Evolutionary conservation across 305 asterid genomes (phyloP).

Genomic region (Solanum hybrid): DNA sequence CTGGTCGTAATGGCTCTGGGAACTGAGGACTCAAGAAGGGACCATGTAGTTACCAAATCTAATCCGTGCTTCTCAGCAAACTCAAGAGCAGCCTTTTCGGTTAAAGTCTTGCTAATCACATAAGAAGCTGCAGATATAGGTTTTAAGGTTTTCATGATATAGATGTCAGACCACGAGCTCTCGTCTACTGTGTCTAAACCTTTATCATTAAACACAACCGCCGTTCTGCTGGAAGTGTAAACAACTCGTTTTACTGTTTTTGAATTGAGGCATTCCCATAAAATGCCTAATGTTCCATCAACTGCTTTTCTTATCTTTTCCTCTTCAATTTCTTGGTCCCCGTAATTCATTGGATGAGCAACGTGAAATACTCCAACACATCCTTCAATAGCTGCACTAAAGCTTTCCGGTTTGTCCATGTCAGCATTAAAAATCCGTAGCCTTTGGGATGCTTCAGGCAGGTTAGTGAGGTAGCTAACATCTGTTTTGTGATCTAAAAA

Average conservation of each 20-base stretch:
- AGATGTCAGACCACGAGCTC: constrained; percentile 48
- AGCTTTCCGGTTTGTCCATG: not conserved
- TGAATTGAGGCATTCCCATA: constrained; percentile 26
- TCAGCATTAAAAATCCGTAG: constrained; percentile 2
- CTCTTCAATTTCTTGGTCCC: not conserved
- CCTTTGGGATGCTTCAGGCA: not conserved
- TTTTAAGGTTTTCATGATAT: constrained; percentile 17
- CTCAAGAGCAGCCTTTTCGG: constrained; percentile 43
- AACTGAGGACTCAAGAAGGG: constrained; percentile 40
- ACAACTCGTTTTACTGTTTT: constrained; percentile 56
- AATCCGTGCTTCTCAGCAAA: constrained; percentile 40
- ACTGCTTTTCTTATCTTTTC: not conserved
- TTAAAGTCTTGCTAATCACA: constrained; percentile 35
- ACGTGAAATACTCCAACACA: not conserved
- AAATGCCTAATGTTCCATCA: not conserved
- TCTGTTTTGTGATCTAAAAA: not conserved
- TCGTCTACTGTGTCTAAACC: constrained; percentile 29
- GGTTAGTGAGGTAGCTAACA: not conserved
- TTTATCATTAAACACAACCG: constrained; percentile 10
- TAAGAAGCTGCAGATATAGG: constrained; percentile 13
- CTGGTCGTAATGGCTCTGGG: constrained; percentile 30
- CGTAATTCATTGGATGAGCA: constrained; percentile 1
- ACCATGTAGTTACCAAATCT: constrained; percentile 40
- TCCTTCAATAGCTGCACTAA: not conserved
- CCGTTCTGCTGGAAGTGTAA: constrained; percentile 51